Evolutionary conservation across 495 filamentous ascomycete species (phyloP).

Genomic region (Bacidia rubella): DNA sequence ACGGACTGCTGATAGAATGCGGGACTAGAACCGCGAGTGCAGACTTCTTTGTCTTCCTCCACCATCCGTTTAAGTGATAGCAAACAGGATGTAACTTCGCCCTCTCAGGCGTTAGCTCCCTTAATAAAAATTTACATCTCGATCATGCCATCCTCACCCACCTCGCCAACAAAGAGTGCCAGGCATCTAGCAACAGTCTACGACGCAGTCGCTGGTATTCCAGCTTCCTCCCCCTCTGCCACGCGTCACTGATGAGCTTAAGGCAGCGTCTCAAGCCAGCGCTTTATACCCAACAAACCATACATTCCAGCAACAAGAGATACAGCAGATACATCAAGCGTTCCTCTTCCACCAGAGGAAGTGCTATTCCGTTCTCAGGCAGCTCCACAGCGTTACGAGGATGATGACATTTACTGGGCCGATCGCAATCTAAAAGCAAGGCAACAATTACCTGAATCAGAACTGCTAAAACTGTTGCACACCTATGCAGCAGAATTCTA

Average conservation of each 20-base stretch:
- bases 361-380: constrained; percentile 51
- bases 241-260: not conserved
- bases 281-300: constrained; percentile 28
- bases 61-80: no score
- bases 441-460: constrained; percentile 50
- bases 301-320: constrained; percentile 33
- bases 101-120: no score
- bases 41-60: no score
- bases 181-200: constrained; percentile 43
- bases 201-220: constrained; percentile 64
- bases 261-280: constrained; percentile 39
- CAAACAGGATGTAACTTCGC: no score
- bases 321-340: constrained; percentile 36
- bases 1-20: no score
- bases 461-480: constrained; percentile 66
- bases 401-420: constrained; percentile 60
- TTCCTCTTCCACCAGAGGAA: constrained; percentile 54
- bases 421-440: constrained; percentile 38
- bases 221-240: not conserved
- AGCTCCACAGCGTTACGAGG: constrained; percentile 50
- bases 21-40: no score
- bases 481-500: constrained; percentile 64
- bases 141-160: not conserved
- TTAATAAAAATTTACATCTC: no score
- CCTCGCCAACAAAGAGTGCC: not conserved